Percentiles rank a stretch among this genome's conserved stretches.
phyloP scores from a whole-genome alignment of 192 early-diverging fungal species.

The Diversispora eburnea region DNA sequence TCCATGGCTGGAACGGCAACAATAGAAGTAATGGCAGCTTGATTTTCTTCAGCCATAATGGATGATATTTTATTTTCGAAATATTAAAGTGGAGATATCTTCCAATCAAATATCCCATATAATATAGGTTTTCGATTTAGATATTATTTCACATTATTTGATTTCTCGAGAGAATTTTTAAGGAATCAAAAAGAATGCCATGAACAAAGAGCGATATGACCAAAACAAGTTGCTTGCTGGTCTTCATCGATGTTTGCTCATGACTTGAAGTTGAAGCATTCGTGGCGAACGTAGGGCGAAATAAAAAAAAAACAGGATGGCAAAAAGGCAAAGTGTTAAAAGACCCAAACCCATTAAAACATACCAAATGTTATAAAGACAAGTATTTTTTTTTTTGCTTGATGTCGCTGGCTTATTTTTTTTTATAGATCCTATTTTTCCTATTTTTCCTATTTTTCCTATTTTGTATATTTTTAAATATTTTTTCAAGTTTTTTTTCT shows the following conservation, averaged over 20 bases:
- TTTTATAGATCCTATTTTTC: not conserved
- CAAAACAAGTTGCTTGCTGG: not conserved
- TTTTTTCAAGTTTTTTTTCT: slow-evolving; percentile 22
- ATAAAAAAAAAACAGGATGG: slow-evolving; percentile 4
- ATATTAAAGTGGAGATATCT: not conserved
- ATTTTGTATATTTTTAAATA: not conserved
- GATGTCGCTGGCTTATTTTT: slow-evolving; percentile 20
- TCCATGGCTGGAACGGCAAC: not conserved
- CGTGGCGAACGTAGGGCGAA: not conserved
- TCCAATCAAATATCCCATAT: slow-evolving; percentile 7
- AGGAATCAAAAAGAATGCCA: slow-evolving; percentile 10
- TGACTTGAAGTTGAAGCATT: not conserved
- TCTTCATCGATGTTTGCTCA: not conserved
- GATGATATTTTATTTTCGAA: not conserved
- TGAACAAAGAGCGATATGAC: slow-evolving; percentile 5
- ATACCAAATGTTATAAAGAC: slow-evolving; percentile 14
- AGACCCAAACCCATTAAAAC: slow-evolving; percentile 16
- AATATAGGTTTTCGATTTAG: slow-evolving; percentile 14
- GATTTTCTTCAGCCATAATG: slow-evolving; percentile 21
- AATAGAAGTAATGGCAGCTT: not conserved
- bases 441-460: no score
- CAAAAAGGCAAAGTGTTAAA: slow-evolving; percentile 22
- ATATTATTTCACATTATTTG: not conserved
- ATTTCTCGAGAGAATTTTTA: not conserved
- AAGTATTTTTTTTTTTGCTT: slow-evolving; percentile 12